Conservation (phyloP, 140 eudicot genomes). For the Flaveria floridana region DNA sequence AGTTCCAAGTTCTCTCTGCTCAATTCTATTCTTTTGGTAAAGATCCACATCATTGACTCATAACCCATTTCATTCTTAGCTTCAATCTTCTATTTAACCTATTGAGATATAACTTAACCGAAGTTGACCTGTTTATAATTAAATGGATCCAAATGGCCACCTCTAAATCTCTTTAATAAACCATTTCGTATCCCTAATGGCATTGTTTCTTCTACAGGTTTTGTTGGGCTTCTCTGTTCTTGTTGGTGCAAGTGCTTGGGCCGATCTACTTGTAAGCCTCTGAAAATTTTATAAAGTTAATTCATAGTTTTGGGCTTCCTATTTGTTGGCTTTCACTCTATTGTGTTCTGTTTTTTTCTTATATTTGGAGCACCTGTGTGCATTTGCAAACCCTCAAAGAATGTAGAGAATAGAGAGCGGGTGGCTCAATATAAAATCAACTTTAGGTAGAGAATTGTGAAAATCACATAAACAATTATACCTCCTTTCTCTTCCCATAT, state of each 20-base stretch:
- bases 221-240: slow-evolving; percentile 85
- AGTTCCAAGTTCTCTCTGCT: too few relatives aligned
- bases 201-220: slow-evolving; percentile 49
- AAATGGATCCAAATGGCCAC: neutral
- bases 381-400: neutral
- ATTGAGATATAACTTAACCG: neutral
- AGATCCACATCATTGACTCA: too few relatives aligned
- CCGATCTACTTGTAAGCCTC: slow-evolving; percentile 63
- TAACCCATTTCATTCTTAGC: neutral
- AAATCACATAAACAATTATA: too few relatives aligned
- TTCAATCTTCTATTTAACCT: neutral
- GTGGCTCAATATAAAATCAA: neutral
- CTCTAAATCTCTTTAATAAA: slow-evolving; percentile 18
- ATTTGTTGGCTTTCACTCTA: neutral
- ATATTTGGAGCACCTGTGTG: neutral
- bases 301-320: neutral
- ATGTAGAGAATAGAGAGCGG: neutral
- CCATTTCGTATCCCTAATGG: neutral
- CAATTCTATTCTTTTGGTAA: too few relatives aligned
- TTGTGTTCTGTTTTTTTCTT: neutral
- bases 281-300: neutral
- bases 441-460: neutral
- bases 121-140: neutral
- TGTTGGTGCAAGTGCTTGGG: slow-evolving; percentile 96
- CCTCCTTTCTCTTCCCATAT: neutral